Base-by-base conservation (phyloP, 2,329 filamentous ascomycete genomes). In the Blastomyces parvus region DNA sequence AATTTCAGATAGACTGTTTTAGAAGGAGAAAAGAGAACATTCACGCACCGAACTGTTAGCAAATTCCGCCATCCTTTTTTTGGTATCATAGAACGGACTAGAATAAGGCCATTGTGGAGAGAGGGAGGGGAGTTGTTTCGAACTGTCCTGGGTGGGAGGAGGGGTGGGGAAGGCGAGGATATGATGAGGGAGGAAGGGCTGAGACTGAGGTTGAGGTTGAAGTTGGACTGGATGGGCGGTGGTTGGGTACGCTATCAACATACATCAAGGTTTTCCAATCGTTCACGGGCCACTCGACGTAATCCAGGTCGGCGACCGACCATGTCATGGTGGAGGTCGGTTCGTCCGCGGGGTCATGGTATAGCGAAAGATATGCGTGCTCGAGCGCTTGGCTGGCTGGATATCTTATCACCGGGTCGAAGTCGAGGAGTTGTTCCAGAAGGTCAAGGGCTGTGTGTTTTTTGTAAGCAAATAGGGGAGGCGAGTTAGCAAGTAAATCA, bases 221-320 rank as follows among this genome's bases (percentile, higher is more conserved):
- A 13, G 36, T 2, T 40, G 50, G 50, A 30, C 11, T 56, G 30
- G 19, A 33, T 19, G 50, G 1, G 11, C 14, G 52, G 1, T 44
- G 53, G 30, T 57, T 30, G 56, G 38, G 22, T 30, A 44, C 14
- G 56, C 8, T 30, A 22, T 30, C 38, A 44, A 30, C 56, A 42
- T 44, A 59, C 56, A 59, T 59, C 38, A 44, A 33, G 22, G n/a
- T 59, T 38, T 59, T 59, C 56, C 56, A 59, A 38, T 59, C 56
- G 27, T 44, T 59, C 13, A 59, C 22, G 6, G 56, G 56, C 56
- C 56, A 59, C 38, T 59, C 56, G 38, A 46, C 56, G 22, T 59
- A 59, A 22, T 59, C 56, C n/a, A 59, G 19, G 40, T 59, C 56
- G 8, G 25, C n/a, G 25, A 44, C 38, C 6, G 56, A 59, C 56